phyloP scores from a whole-genome alignment of 805 yeast species.

The Blastobotrys peoriensis region DNA sequence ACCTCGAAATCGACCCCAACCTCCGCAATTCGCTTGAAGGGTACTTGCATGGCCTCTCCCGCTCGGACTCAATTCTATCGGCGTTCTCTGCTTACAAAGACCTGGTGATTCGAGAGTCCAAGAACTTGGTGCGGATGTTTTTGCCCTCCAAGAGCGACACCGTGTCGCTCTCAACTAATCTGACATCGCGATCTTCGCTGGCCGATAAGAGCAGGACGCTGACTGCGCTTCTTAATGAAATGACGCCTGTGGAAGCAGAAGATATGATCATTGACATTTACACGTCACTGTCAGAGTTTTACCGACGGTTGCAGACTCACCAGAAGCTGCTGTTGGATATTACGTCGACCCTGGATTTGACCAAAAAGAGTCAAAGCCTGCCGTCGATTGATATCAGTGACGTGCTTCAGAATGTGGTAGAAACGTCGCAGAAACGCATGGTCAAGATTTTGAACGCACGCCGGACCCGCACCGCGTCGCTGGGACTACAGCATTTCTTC shows the following conservation, averaged over 20 bases:
- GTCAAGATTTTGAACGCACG: constrained; percentile 74
- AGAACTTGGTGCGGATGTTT: constrained; percentile 58
- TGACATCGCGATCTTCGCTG: constrained; percentile 23
- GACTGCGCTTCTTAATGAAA: constrained; percentile 48
- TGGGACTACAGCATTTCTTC: constrained; percentile 56
- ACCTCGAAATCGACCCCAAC: constrained; percentile 34
- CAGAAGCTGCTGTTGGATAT: constrained; percentile 73
- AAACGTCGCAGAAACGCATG: constrained; percentile 66
- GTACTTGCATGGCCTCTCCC: constrained; percentile 50
- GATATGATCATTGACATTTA: constrained; percentile 57
- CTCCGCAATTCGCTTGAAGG: constrained; percentile 41
- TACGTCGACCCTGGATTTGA: constrained; percentile 43
- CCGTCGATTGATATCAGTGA: constrained; percentile 55
- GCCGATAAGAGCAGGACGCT: constrained; percentile 36
- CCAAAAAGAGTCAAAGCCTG: not conserved
- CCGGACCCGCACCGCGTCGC: constrained; percentile 57
- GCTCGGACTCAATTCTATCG: constrained; percentile 53
- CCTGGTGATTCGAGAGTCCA: constrained; percentile 61
- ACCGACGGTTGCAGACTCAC: constrained; percentile 68
- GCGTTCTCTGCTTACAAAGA: constrained; percentile 66
- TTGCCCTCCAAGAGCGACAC: constrained; percentile 43
- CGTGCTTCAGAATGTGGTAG: constrained; percentile 62
- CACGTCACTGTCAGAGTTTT: constrained; percentile 60
- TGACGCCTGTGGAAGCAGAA: constrained; percentile 73
- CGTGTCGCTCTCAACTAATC: constrained; percentile 23